phyloP scores from a whole-genome alignment of 306 rosid species.

The Nissolia schottii region DNA sequence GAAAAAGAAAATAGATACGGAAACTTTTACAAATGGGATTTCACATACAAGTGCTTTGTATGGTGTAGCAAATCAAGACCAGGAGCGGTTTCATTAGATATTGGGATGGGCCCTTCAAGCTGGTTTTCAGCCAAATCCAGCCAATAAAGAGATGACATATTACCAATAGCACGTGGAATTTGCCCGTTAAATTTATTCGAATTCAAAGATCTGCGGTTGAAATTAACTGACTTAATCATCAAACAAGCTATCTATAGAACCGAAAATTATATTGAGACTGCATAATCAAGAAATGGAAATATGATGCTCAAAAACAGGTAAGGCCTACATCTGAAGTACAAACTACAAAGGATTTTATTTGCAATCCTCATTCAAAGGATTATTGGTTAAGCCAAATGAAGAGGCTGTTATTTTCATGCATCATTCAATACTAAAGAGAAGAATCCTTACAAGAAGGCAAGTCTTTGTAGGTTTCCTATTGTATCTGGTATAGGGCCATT shows the following conservation, averaged over 20 bases:
- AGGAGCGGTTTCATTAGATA: constrained; percentile 39
- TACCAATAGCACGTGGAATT: constrained; percentile 50
- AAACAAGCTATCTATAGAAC: not conserved
- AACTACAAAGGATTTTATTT: constrained; percentile 1
- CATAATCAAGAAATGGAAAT: not conserved
- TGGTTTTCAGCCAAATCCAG: constrained; percentile 43
- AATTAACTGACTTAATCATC: not conserved
- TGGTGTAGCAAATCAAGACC: constrained; percentile 46
- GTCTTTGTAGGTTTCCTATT: constrained; percentile 52
- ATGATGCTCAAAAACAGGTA: not conserved
- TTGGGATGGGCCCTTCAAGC: constrained; percentile 40
- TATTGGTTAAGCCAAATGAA: not conserved
- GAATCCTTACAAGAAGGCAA: constrained; percentile 51
- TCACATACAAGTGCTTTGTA: constrained; percentile 42
- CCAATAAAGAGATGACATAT: constrained; percentile 35
- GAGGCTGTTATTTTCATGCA: not conserved
- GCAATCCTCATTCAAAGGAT: not conserved
- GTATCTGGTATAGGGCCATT: constrained; percentile 53
- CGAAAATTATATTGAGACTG: not conserved
- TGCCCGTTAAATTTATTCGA: constrained; percentile 32
- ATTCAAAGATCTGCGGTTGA: constrained; percentile 44
- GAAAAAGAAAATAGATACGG: not conserved
- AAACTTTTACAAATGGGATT: constrained; percentile 7
- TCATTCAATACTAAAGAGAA: not conserved
- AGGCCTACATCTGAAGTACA: constrained; percentile 5